Evolutionary conservation across 2,329 filamentous ascomycete species (phyloP).

Genomic region (Chaetoscypha palmicola): DNA sequence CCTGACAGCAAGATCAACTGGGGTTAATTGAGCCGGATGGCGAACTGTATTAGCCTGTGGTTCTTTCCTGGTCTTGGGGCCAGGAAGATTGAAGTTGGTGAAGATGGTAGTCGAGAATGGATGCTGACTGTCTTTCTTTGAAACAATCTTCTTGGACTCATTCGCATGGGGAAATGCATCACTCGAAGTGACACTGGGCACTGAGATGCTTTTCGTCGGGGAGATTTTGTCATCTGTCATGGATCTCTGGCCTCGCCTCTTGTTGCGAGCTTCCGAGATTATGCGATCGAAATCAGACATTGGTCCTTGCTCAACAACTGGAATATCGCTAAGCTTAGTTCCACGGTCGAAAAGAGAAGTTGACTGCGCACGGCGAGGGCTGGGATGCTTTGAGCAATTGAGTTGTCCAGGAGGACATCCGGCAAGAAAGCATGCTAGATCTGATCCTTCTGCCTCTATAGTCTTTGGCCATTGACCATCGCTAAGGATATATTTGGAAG

Average conservation of each 20-base stretch:
- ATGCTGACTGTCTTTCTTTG: slow-evolving; percentile 7
- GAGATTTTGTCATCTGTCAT: slow-evolving; percentile 3
- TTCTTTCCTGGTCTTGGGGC: slow-evolving; percentile 13
- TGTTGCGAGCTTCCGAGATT: not conserved
- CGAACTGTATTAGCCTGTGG: not conserved
- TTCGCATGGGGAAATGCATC: slow-evolving; percentile 23
- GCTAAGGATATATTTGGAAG: slow-evolving; percentile 18
- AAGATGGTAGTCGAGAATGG: slow-evolving; percentile 20
- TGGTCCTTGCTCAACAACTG: slow-evolving; percentile 1
- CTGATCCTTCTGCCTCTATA: slow-evolving; percentile 15
- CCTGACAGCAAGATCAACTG: not conserved
- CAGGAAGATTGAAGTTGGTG: slow-evolving; percentile 27
- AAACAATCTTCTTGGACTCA: slow-evolving; percentile 14
- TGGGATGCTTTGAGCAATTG: slow-evolving; percentile 15
- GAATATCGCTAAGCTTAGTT: slow-evolving; percentile 11
- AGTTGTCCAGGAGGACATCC: slow-evolving; percentile 17
- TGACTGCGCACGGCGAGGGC: slow-evolving; percentile 3
- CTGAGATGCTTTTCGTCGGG: not conserved
- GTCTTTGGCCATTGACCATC: slow-evolving; percentile 6
- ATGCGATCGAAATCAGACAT: not conserved
- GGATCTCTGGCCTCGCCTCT: not conserved
- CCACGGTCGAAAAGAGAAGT: slow-evolving; percentile 2
- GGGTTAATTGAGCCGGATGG: not conserved
- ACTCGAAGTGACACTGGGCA: slow-evolving; percentile 17
- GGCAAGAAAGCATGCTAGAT: slow-evolving; percentile 23